A percentile compares a stretch with the other conserved stretches of the same genome.
Evolutionary conservation across 2,329 filamentous ascomycete genomes (phyloP).

Genomic region (Decorospora gaudefroyi): DNA sequence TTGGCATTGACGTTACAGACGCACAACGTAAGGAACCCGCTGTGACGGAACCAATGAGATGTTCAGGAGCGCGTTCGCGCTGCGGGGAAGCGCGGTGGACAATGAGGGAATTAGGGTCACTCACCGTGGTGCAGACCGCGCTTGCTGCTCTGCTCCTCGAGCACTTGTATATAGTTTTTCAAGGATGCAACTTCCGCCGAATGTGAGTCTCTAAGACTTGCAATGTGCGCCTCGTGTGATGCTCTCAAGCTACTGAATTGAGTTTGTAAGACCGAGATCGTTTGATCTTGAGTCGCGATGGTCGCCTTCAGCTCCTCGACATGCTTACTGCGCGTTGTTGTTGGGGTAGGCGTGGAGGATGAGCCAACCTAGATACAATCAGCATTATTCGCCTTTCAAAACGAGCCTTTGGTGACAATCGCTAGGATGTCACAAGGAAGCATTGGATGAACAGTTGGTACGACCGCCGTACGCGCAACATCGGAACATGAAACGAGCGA

Average conservation of each 20-base stretch:
- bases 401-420: too few relatives aligned
- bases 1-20: conserved; percentile 14
- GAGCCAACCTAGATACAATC: conserved; percentile 25
- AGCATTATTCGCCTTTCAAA: conserved; percentile 13
- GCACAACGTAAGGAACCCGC: conserved; percentile 4
- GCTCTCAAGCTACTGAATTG: conserved; percentile 45
- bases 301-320: conserved; percentile 38
- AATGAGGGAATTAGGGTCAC: conserved; percentile 5
- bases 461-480: background rate
- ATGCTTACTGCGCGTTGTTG: conserved; percentile 23
- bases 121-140: conserved; percentile 36
- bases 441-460: conserved; percentile 1
- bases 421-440: too few relatives aligned
- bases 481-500: conserved; percentile 6
- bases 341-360: conserved; percentile 20
- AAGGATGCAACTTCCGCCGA: conserved; percentile 48
- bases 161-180: conserved; percentile 44
- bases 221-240: conserved; percentile 49
- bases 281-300: conserved; percentile 39
- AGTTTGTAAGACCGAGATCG: conserved; percentile 40
- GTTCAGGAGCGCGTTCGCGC: background rate
- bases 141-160: conserved; percentile 44
- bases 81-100: conserved; percentile 6
- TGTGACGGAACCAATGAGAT: conserved; percentile 1
- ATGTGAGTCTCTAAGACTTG: conserved; percentile 47